Conservation (phyloP, 2,329 filamentous ascomycete species). For the Teratosphaeria viscida region DNA sequence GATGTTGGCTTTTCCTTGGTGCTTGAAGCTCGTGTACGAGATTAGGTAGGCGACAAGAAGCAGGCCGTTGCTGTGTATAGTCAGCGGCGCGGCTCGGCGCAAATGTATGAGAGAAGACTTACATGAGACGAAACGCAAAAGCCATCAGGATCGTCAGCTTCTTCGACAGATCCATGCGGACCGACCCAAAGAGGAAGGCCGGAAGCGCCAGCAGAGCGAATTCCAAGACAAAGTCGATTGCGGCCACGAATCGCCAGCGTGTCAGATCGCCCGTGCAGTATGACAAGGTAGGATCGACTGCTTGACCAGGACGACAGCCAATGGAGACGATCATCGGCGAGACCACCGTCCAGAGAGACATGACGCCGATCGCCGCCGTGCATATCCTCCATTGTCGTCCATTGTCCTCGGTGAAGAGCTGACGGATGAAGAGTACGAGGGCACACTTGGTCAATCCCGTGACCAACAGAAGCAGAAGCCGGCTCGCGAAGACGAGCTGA, state of each 20-base stretch:
- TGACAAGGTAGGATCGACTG: too few relatives aligned
- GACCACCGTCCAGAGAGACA: neutral
- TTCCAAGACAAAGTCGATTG: neutral
- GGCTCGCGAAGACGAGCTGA: conserved; percentile 12
- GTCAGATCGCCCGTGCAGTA: neutral
- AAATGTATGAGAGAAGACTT: too few relatives aligned
- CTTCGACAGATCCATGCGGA: neutral
- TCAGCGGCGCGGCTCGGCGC: too few relatives aligned
- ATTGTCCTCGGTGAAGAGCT: conserved; percentile 13
- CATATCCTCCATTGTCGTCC: neutral
- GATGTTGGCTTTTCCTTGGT: neutral
- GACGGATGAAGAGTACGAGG: conserved; percentile 13
- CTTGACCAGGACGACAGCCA: neutral
- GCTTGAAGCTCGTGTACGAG: neutral
- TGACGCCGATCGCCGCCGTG: neutral
- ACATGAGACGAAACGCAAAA: neutral
- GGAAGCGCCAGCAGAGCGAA: neutral
- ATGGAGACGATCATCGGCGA: neutral
- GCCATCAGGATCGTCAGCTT: neutral
- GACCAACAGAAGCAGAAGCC: conserved; percentile 11
- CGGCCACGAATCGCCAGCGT: neutral
- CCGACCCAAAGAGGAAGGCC: neutral
- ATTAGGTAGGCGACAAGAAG: conserved; percentile 1
- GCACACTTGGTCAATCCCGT: conserved; percentile 13
- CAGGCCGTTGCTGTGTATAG: too few relatives aligned